Evolutionary conservation across 495 filamentous ascomycete genomes (phyloP), one percentile per base, ranked within the genome.

Genomic region (Lepraria neglecta): DNA sequence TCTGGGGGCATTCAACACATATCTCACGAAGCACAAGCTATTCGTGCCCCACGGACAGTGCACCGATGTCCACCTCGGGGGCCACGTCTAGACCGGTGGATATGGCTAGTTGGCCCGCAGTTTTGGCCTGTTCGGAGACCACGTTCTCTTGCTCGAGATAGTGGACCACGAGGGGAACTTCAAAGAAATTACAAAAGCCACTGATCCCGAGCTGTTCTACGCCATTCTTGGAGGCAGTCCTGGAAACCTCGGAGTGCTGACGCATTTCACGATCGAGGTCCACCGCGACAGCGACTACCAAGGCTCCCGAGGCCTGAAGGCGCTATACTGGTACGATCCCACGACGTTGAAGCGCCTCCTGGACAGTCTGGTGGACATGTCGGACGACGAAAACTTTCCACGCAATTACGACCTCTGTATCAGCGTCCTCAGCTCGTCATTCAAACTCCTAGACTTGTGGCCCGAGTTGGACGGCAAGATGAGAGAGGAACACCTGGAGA

Each of bases 11-110:
- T 48, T 48, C 3, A 48, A 48, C 6, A 0, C 0, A 3, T 48
- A 21, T 4, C 45, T 48, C 3, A 4, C 3, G 14, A 7, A 48
- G 19, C 63, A 76, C 54, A 68, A 70, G 33, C 48, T 70, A 11
- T 77, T 77, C 56, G 70, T 77, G 15, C 75, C 75, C 14, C 71
- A 74, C 33, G 75, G 75, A 54, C 74, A 78, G 56, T 78, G 75
- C 54, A 68, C 63, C 15, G 61, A 72, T 56, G 75, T 78, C 17
- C 70, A 70, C 60, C 63, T 78, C 14, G 75, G 75, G 12, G 75
- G 75, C 38, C 75, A 78, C 56, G 71, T 69, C 24, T 74, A 77
- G 43, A 74, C 73, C 5, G 75, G 75, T 31, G 58, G 75, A 31
- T 77, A 74, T 52, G 74, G 75, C 6, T 71, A 74, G 57, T 54